A percentile compares a stretch with the other conserved stretches of the same genome.
Conservation (phyloP, 2,329 filamentous ascomycete genomes). For the Grosmannia clavigera region DNA sequence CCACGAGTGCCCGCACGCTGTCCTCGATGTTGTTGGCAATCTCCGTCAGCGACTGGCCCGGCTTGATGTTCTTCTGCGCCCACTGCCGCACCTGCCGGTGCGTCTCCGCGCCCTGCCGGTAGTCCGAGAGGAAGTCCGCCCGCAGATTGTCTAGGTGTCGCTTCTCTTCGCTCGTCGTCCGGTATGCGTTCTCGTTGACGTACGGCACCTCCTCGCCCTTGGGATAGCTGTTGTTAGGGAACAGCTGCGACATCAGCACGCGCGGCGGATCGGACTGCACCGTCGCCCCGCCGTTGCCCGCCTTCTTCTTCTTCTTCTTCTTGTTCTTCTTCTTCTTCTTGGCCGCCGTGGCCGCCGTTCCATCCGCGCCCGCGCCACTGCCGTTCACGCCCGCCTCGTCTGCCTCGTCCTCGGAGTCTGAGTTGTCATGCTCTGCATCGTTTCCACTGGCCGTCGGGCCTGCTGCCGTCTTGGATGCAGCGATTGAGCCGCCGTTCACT, state of each 20-base stretch:
- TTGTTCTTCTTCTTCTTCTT: slow-evolving; percentile 32
- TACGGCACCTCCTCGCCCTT: slow-evolving; percentile 72
- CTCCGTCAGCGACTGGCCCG: slow-evolving; percentile 63
- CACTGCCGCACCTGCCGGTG: slow-evolving; percentile 73
- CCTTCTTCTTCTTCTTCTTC: slow-evolving; percentile 74
- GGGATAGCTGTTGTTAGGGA: slow-evolving; percentile 60
- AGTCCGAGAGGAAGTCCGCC: slow-evolving; percentile 64
- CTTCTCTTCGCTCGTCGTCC: slow-evolving; percentile 77
- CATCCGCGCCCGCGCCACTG: slow-evolving; percentile 4
- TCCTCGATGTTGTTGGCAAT: slow-evolving; percentile 76
- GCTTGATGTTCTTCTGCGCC: slow-evolving; percentile 68
- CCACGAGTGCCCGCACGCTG: slow-evolving; percentile 60
- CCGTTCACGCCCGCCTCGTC: slow-evolving; percentile 11
- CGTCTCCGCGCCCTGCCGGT: slow-evolving; percentile 65
- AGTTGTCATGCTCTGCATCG: slow-evolving; percentile 1
- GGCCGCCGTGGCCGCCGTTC: slow-evolving; percentile 24
- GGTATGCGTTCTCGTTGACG: slow-evolving; percentile 60
- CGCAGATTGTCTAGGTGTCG: slow-evolving; percentile 70
- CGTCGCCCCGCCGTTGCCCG: slow-evolving; percentile 54
- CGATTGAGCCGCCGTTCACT: background rate
- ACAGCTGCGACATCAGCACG: slow-evolving; percentile 60
- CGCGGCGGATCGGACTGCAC: slow-evolving; percentile 67
- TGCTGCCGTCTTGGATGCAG: background rate
- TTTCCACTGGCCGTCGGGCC: background rate
- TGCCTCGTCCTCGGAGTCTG: slow-evolving; percentile 4